Conservation (phyloP, 768 basidiomycete species). For the Amanita jacksonii region DNA sequence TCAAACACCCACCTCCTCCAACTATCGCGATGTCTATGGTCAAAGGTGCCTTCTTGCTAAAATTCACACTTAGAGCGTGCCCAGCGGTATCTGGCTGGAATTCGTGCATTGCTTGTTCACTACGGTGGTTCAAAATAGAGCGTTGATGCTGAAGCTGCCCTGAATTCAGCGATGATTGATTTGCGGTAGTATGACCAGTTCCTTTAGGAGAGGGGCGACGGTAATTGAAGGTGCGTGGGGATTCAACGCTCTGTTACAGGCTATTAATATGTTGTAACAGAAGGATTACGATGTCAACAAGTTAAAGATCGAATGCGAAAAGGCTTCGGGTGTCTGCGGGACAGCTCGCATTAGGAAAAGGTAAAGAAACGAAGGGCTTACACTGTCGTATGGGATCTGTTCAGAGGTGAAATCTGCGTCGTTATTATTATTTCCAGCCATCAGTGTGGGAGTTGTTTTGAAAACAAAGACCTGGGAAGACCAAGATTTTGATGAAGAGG, state of each 20-base stretch:
- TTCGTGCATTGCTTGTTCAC: too few species aligned
- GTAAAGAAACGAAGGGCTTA: too few species aligned
- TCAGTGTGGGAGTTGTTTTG: not conserved
- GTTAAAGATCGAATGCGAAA: too few species aligned
- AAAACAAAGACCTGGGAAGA: not conserved
- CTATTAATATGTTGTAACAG: not conserved
- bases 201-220: too few species aligned
- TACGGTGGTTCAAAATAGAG: too few species aligned
- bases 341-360: too few species aligned
- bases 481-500: too few species aligned
- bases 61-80: constrained; percentile 4
- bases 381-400: not conserved
- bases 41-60: constrained; percentile 18
- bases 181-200: too few species aligned
- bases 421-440: constrained; percentile 1
- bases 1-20: constrained; percentile 29
- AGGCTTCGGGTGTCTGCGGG: too few species aligned
- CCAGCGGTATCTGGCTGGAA: too few species aligned
- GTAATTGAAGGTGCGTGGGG: not conserved
- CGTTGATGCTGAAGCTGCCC: too few species aligned
- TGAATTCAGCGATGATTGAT: too few species aligned
- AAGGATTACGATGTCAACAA: not conserved
- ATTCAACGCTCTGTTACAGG: not conserved
- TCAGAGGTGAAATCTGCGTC: not conserved
- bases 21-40: constrained; percentile 35